Evolutionary conservation across 805 yeast species (phyloP), one percentile per base, ranked within the genome.

Genomic region (Sugiyamaella floridensis): DNA sequence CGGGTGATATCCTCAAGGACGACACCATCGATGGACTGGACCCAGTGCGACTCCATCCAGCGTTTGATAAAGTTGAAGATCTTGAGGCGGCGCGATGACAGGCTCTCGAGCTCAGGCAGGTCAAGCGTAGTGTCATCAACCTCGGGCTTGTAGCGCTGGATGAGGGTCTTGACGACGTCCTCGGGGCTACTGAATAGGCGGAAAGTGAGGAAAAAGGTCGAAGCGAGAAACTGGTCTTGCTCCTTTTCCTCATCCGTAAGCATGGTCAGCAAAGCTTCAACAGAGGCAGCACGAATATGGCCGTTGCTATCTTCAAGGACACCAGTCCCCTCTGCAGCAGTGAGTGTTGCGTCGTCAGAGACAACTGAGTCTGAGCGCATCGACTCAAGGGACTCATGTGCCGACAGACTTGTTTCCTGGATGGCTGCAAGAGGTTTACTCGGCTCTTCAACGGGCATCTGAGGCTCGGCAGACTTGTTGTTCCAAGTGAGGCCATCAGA

Each of bases 11-110:
- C 83, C 11, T 93, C 80, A 45, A 89, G 69, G 41, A 83, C 71
- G 22, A 67, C 69, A 55, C 77, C 78, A 65, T 89, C 96, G 16
- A 62, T 63, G 43, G 76, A 74, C 47, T 78, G 79, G 57, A 82
- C 80, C 97, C 97, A 92, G 65, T 85, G 89, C 49, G 93, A 83
- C 67, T 89, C 95, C 67, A 92, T 70, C 99, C 99, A 92, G 37
- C 80, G 72, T 65, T 82, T 86, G 63, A 89, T 79, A 66, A 85
- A 75, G 58, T 78, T 80, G 58, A 84, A 80, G 41, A 89, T 81
- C 46, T 85, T 68, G 55, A 81, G 47, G 16, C 62, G 48, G 15
- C 58, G 79, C 63, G 92, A 72, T 8, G 55, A 41, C 18, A 60
- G 43, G 18, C 50, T 47, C 11, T 63, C 65, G 8, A 63, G 29